Evolutionary conservation across 108 stramenopile genomes (phyloP), one percentile per base, ranked within the genome.

Genomic region (Stephanodiscus triporus): DNA sequence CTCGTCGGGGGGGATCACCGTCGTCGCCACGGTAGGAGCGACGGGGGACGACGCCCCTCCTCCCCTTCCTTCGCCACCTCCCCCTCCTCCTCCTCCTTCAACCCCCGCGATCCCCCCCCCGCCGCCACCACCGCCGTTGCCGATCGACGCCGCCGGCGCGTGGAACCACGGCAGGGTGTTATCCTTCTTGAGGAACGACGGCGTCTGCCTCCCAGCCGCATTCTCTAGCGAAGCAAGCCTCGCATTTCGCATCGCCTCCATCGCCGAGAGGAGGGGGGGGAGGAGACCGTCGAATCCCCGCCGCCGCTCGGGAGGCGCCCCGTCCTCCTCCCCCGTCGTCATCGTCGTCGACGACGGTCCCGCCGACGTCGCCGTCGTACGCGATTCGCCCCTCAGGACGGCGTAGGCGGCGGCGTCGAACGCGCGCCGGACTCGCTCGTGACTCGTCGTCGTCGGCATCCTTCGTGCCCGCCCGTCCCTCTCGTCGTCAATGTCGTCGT

Each of bases 151-250:
- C 51, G n/a, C 37, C 17, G 78, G 78, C 26, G 61, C 59, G 32
- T 79, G 78, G 36, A 79, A 79, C 78, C 78, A 79, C 26, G 78
- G 78, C 54, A 79, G 72, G 0, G 78, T 72, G 45, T 72, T 79
- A 66, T 79, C 72, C 61, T 79, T 79, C 49, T 79, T 79, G 71
- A 79, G 53, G 50, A 79, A 79, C 14, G 65, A 37, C 14, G 78
- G 66, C 8, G 68, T 66, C 8, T 66, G 60, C 37, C 66, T 73
- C 17, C 72, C 72, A 27, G 34, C 30, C 19, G 78, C 78, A 23
- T 60, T 66, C 14, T 66, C 34, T 14, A 79, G 38, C 48, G 70
- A n/a, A n/a, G n/a, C n/a, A n/a, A n/a, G n/a, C n/a, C n/a, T n/a
- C n/a, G n/a, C n/a, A n/a, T n/a, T n/a, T n/a, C n/a, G n/a, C 9